Conservation (phyloP, 202 grass and related monocot genomes). For the Setaria viridis region DNA sequence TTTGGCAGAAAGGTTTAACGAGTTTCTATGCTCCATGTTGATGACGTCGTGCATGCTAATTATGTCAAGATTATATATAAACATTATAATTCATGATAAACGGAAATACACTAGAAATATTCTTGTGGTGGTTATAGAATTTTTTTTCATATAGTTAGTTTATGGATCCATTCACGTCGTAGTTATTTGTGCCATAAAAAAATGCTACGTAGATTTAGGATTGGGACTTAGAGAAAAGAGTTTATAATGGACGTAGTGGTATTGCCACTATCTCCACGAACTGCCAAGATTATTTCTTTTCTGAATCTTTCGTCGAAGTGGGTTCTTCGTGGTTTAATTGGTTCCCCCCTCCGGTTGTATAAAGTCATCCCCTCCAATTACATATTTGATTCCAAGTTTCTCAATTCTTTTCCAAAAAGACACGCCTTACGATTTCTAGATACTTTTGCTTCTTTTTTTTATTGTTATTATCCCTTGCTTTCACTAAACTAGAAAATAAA, state of each 20-base stretch:
- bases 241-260: background rate
- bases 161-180: background rate
- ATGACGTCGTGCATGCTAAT: no score
- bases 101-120: background rate
- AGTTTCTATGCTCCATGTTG: background rate
- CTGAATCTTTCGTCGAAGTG: background rate
- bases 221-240: background rate
- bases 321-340: background rate
- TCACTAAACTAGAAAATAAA: background rate
- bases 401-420: background rate
- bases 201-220: background rate
- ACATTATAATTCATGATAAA: background rate
- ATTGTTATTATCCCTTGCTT: no score
- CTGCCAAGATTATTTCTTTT: background rate
- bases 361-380: background rate
- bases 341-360: background rate
- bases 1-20: slow-evolving; percentile 6
- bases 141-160: background rate
- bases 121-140: background rate
- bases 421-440: background rate
- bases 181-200: background rate
- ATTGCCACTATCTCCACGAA: slow-evolving; percentile 10
- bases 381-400: background rate
- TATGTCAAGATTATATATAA: background rate
- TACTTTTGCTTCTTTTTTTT: background rate